Evolutionary conservation across 768 basidiomycete species (phyloP).

Genomic region (Mycena vulgaris): DNA sequence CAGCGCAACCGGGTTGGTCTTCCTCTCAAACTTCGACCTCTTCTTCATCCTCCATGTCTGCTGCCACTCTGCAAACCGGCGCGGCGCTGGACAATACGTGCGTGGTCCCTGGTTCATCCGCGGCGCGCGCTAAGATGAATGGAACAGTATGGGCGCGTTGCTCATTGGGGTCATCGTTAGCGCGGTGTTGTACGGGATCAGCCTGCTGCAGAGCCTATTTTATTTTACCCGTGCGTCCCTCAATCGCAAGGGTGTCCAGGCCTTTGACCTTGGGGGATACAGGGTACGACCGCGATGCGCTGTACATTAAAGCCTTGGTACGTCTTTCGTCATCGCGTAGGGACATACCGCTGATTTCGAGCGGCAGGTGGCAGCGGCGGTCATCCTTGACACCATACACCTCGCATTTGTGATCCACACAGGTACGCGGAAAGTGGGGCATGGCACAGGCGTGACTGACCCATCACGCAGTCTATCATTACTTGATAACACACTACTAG

Average conservation of each 20-base stretch:
- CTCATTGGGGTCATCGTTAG: slow-evolving; percentile 57
- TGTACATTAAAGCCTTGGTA: slow-evolving; percentile 59
- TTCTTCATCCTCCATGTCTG: slow-evolving; percentile 18
- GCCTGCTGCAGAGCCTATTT: slow-evolving; percentile 62
- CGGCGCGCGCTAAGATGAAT: background rate
- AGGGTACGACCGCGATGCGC: slow-evolving; percentile 59
- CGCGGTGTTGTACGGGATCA: slow-evolving; percentile 58
- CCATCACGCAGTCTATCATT: slow-evolving; percentile 58
- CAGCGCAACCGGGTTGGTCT: too few species aligned
- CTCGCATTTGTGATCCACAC: slow-evolving; percentile 63
- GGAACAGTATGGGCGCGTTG: slow-evolving; percentile 61
- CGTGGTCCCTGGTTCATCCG: background rate
- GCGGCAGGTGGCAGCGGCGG: slow-evolving; percentile 56
- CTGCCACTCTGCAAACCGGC: slow-evolving; percentile 47
- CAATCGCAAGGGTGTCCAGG: background rate
- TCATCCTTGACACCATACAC: slow-evolving; percentile 63
- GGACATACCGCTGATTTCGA: background rate
- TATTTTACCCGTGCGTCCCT: slow-evolving; percentile 57
- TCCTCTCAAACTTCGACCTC: too few species aligned
- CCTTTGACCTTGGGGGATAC: background rate
- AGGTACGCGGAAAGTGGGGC: slow-evolving; percentile 42
- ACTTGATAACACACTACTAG: slow-evolving; percentile 61
- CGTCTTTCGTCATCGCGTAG: slow-evolving; percentile 26
- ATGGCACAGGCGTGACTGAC: background rate
- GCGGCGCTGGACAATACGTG: slow-evolving; percentile 54